Conservation (phyloP, 1,139 yeast species). For the Sugiyamaella xylanicola region DNA sequence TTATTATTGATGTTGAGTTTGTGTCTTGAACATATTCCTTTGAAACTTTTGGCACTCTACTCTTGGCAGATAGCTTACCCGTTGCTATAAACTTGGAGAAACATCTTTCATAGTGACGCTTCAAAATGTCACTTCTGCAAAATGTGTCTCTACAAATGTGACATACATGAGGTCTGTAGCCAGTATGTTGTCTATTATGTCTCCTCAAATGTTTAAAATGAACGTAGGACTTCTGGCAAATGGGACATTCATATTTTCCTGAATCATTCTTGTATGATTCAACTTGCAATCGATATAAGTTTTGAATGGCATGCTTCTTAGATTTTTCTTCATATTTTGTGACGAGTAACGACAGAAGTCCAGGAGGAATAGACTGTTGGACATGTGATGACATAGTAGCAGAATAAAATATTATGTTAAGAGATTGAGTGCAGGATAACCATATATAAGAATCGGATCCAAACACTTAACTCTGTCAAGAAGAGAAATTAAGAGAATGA, state of each 20-base stretch:
- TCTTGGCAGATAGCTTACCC: constrained; percentile 28
- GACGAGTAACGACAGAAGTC: constrained; percentile 7
- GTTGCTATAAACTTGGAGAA: constrained; percentile 28
- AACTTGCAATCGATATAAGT: constrained; percentile 15
- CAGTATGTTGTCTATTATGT: constrained; percentile 41
- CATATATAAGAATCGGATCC: neutral
- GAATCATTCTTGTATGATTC: constrained; percentile 24
- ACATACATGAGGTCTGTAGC: constrained; percentile 38
- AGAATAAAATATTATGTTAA: neutral
- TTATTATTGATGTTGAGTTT: neutral
- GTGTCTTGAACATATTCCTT: neutral
- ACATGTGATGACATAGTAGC: constrained; percentile 9
- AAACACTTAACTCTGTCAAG: neutral
- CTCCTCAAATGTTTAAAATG: constrained; percentile 42
- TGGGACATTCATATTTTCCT: constrained; percentile 32
- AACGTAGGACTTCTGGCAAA: constrained; percentile 38
- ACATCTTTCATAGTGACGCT: constrained; percentile 35
- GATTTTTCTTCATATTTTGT: constrained; percentile 16
- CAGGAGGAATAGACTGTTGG: constrained; percentile 15
- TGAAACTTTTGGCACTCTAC: constrained; percentile 30
- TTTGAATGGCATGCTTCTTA: constrained; percentile 8
- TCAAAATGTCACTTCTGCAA: constrained; percentile 38
- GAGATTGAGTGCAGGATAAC: neutral
- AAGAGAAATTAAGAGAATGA: neutral
- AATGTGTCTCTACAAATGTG: constrained; percentile 34